Conservation (phyloP, 345 rosid species). For the Eucalyptus tenuipes region DNA sequence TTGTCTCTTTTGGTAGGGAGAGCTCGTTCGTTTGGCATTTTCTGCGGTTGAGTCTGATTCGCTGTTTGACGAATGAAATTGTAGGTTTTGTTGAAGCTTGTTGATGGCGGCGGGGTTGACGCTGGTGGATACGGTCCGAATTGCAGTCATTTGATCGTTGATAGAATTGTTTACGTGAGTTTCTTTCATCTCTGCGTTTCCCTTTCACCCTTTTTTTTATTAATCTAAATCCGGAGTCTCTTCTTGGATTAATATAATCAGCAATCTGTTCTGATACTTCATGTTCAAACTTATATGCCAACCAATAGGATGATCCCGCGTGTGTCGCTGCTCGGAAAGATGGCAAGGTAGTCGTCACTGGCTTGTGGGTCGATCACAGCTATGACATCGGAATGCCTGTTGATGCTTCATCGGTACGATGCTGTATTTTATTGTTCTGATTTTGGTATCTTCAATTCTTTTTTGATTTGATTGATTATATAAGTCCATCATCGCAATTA, state of each 20-base stretch:
- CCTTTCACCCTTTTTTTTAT: not conserved
- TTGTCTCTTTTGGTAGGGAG: not conserved
- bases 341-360: conserved; percentile 62
- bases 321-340: conserved; percentile 66
- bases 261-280: not conserved
- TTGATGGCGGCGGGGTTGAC: conserved; percentile 63
- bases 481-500: not conserved
- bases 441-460: not conserved
- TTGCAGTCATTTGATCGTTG: conserved; percentile 73
- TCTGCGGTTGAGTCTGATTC: not conserved
- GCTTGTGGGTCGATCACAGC: conserved; percentile 84
- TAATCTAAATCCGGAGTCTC: not conserved
- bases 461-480: not conserved
- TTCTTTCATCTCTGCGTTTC: not conserved
- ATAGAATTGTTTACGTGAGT: conserved; percentile 54
- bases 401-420: conserved; percentile 62
- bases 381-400: conserved; percentile 54
- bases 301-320: conserved; percentile 60
- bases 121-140: conserved; percentile 25
- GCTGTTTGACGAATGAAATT: not conserved
- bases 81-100: conserved; percentile 68
- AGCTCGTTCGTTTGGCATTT: not conserved
- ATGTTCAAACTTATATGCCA: not conserved
- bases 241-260: not conserved
- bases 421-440: not conserved